phyloP scores from a whole-genome alignment of 495 filamentous ascomycete genomes.

The Tuber borchii region DNA sequence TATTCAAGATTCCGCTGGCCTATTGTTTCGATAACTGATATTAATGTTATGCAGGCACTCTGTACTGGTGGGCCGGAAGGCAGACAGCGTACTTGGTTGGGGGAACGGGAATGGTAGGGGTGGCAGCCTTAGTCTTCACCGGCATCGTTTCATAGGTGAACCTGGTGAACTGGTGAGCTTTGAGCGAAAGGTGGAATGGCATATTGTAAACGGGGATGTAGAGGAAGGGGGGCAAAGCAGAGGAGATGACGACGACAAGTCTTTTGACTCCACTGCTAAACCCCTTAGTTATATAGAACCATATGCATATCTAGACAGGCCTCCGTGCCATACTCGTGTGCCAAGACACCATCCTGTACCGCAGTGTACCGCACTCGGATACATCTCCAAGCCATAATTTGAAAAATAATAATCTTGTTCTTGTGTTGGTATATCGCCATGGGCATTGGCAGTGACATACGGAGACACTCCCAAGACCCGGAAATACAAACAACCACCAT shows the following conservation, averaged over 20 bases:
- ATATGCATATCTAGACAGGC: background rate
- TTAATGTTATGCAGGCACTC: slow-evolving; percentile 45
- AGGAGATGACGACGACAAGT: slow-evolving; percentile 1
- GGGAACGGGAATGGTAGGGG: slow-evolving; percentile 67
- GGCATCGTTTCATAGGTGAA: slow-evolving; percentile 48
- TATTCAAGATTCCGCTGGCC: too few species aligned
- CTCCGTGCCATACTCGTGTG: background rate
- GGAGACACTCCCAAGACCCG: background rate
- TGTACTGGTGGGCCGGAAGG: slow-evolving; percentile 98
- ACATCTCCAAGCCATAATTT: background rate
- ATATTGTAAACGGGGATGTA: background rate
- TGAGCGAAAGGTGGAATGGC: slow-evolving; percentile 3
- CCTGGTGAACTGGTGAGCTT: slow-evolving; percentile 32
- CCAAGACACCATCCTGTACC: background rate
- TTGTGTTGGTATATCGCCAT: background rate
- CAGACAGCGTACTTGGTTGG: slow-evolving; percentile 77
- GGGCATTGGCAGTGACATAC: background rate
- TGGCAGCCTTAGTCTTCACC: slow-evolving; percentile 63
- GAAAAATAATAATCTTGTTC: background rate
- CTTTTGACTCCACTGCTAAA: background rate
- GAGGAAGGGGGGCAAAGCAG: slow-evolving; percentile 9
- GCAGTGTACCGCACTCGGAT: background rate
- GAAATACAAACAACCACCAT: background rate
- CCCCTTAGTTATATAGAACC: background rate
- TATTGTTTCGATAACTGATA: background rate